Percentiles rank a stretch among this genome's conserved stretches.
These are phyloP conservation scores for Mariannaea sp. DNA, from an alignment of 2,329 filamentous ascomycete species.

Conservation along the genomic window DNA sequence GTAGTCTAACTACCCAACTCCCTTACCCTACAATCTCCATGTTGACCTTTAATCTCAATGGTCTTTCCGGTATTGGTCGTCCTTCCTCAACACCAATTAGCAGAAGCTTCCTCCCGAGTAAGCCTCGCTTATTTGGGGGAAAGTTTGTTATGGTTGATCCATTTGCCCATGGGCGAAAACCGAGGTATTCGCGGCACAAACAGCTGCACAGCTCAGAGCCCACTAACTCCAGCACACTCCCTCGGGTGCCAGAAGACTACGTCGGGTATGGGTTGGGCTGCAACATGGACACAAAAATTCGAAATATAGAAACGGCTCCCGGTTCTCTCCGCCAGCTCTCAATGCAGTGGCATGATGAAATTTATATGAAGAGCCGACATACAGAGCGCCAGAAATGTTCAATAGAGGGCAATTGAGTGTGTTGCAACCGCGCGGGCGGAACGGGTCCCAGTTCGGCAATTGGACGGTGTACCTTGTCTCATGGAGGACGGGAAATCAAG, in stretches of 20 bases:
- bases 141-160: not conserved
- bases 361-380: not conserved
- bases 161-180: not conserved
- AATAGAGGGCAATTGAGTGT: not conserved
- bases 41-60: too few species aligned
- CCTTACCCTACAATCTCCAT: too few species aligned
- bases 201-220: not conserved
- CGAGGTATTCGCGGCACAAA: conserved; percentile 9
- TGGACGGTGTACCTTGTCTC: not conserved
- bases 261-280: not conserved
- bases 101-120: too few species aligned
- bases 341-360: not conserved
- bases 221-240: not conserved
- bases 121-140: too few species aligned
- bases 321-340: not conserved
- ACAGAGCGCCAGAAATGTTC: not conserved
- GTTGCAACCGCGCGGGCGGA: conserved; percentile 8
- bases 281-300: not conserved
- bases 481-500: not conserved
- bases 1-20: too few species aligned
- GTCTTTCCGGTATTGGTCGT: too few species aligned
- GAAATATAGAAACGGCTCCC: not conserved
- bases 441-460: conserved; percentile 9
- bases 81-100: too few species aligned
- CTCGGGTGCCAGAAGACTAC: not conserved